phyloP scores from a whole-genome alignment of 495 filamentous ascomycete species.

The Neurospora sp. region DNA sequence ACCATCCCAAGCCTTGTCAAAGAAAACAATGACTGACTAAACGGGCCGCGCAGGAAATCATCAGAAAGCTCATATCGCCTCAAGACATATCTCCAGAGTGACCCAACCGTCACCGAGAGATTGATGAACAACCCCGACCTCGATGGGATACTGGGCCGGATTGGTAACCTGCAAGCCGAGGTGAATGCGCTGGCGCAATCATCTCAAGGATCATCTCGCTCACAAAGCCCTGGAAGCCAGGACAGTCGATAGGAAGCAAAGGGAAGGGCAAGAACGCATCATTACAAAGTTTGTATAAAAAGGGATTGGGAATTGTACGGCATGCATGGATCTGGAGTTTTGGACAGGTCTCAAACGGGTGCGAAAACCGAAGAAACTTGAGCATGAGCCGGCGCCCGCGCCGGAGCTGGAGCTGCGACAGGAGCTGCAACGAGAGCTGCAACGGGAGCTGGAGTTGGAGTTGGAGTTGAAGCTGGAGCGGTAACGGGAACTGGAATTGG shows the following conservation, averaged over 20 bases:
- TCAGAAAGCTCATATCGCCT: constrained; percentile 6
- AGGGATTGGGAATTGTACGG: neutral
- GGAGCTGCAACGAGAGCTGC: too few species aligned
- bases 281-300: neutral
- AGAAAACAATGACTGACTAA: neutral
- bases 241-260: neutral
- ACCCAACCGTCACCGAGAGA: constrained; percentile 9
- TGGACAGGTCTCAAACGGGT: neutral
- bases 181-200: constrained; percentile 4
- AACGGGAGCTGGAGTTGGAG: neutral
- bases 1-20: neutral
- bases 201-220: neutral
- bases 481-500: neutral
- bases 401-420: neutral
- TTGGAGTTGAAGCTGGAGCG: neutral
- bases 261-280: neutral
- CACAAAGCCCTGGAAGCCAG: neutral
- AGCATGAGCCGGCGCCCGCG: neutral
- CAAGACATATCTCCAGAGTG: constrained; percentile 8
- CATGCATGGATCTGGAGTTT: neutral
- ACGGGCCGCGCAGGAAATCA: neutral
- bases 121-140: constrained; percentile 5
- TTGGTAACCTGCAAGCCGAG: neutral
- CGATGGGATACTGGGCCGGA: neutral
- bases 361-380: neutral